A percentile compares a stretch with the other conserved stretches of the same genome.
phyloP scores from a whole-genome alignment of 208 protist genomes.

The Acanthamoeba culbertsoni region DNA sequence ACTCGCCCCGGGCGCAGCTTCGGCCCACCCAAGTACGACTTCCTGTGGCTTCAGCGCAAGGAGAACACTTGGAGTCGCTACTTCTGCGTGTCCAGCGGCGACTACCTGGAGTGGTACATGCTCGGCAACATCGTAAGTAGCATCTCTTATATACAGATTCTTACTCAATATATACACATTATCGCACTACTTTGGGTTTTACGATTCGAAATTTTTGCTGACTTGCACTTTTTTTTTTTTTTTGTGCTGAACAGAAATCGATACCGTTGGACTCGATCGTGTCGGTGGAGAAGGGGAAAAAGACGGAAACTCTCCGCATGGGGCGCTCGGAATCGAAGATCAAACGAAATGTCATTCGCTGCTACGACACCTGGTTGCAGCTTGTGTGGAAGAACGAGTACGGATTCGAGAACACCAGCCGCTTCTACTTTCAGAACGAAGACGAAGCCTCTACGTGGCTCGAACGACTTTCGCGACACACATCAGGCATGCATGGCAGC shows the following conservation, averaged over 20 bases:
- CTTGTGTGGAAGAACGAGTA: conserved; percentile 38
- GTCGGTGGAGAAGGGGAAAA: neutral
- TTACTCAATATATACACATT: neutral
- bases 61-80: conserved; percentile 28
- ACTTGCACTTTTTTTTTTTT: neutral
- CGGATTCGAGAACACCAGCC: neutral
- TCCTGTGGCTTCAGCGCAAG: conserved; percentile 27
- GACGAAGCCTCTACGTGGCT: neutral
- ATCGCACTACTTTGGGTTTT: neutral
- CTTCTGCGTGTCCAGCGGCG: conserved; percentile 1
- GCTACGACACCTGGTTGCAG: neutral
- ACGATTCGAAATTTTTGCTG: too few species aligned
- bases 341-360: neutral
- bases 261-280: conserved; percentile 2
- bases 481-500: neutral
- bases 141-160: neutral
- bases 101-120: conserved; percentile 35
- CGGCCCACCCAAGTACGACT: neutral
- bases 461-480: neutral
- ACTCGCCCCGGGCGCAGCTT: neutral
- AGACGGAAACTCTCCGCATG: conserved; percentile 15
- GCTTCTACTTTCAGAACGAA: neutral
- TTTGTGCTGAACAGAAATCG: neutral
- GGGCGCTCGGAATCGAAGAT: conserved; percentile 5
- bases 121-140: neutral